Evolutionary conservation across 768 basidiomycete species (phyloP), one percentile per base, ranked within the genome.

Genomic region (Hygrophorus russula): DNA sequence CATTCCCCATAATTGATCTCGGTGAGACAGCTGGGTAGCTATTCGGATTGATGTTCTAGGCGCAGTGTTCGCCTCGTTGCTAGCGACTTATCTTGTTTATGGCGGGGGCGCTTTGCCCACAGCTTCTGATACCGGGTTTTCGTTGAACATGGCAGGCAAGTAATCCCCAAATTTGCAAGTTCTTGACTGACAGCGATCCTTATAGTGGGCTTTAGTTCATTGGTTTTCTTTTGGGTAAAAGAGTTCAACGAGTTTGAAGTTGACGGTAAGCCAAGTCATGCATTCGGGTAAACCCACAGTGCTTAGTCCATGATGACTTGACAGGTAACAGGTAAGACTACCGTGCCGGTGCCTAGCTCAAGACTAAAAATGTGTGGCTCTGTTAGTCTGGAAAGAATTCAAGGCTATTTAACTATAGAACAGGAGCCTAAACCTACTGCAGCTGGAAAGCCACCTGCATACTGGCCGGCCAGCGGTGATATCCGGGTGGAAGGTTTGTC

Each of bases 391-490:
- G 88, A 92, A 54, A 80, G 89, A 46, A 78, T 90, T 1, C 72
- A 82, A 43, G 80, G 59, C 1, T 82, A 76, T 52, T 55, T 80
- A n/a, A 53, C 63, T 27, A 76, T 79, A 43, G 78, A 80, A 31
- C 73, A 76, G 39, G 78, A 82, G 53, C 66, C 66, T 4, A 56
- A 61, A 42, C 46, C 66, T 2, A 63, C 63, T 0, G 45, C 56
- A 12, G 44, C 53, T 9, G 70, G 71, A 36, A 57, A 61, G 27
- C 80, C 80, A 2, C 79, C 81, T 2, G 79, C 80, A 0, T 68
- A 76, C 46, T 83, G 81, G 80, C 80, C 80, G 0, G 62, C 72
- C 10, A 73, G 70, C 10, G 80, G 80, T 9, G 61, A 68, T 19
- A 62, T 82, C 27, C 56, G 62, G 5, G 70, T 74, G 2, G 71